These are phyloP conservation scores for Colletotrichum theobromicola DNA, from an alignment of 2,329 filamentous ascomycete genomes.

Conservation along the genomic window DNA sequence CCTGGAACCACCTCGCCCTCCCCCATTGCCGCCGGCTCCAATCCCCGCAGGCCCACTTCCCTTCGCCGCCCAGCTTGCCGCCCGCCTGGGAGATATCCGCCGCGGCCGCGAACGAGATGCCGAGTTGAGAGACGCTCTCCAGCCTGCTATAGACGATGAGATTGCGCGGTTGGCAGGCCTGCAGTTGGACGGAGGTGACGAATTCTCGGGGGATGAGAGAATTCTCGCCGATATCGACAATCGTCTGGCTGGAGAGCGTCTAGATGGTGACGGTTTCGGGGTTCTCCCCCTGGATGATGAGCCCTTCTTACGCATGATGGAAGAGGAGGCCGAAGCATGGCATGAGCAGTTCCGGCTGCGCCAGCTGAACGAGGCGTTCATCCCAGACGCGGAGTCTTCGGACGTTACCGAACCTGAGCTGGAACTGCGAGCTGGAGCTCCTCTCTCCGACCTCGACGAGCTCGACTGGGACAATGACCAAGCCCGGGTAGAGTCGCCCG, in stretches of 20 bases:
- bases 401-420: background rate
- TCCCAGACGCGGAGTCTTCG: background rate
- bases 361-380: background rate
- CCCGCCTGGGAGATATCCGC: background rate
- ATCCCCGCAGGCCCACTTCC: background rate
- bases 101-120: background rate
- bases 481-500: background rate
- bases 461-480: background rate
- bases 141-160: background rate
- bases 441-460: background rate
- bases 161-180: background rate
- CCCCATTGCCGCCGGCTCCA: background rate
- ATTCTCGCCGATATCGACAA: background rate
- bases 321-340: background rate
- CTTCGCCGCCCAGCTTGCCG: background rate
- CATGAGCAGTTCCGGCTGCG: background rate
- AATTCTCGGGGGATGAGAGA: background rate
- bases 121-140: background rate
- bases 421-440: background rate
- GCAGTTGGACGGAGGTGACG: background rate
- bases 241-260: background rate
- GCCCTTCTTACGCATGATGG: background rate
- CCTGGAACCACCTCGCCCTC: background rate
- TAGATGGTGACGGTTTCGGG: background rate
- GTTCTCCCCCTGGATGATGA: background rate